Base-by-base conservation (phyloP, 1,139 yeast genomes). In the Candida sojae region DNA sequence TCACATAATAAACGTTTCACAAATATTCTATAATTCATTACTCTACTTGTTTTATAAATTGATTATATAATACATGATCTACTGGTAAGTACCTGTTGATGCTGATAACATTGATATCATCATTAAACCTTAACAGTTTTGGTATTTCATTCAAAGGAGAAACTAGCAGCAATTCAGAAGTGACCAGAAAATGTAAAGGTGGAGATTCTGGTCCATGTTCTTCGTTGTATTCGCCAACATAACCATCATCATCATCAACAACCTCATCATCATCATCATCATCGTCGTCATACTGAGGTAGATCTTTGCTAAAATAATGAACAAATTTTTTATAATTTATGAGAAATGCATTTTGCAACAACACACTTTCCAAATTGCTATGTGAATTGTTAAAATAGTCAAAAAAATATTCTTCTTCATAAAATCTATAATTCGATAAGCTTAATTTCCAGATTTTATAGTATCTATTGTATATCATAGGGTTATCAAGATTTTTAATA, bases 391-490 rank as follows among this genome's bases (percentile, higher is more conserved):
- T 47, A 31, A 56, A 51, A 44, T 49, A 54, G 29, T 51, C 53
- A 44, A 53, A 50, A 33, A 53, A 56, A 32, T 54, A 53, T n/a
- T 47, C 52, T 42, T 56, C 52, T n/a, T 54, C 54, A 40, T 53
- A 56, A 43, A 40, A 50, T 42, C 44, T 41, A 42, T 51, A 53
- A 32, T 56, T 51, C 4, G 44, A 44, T 21, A 48, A 23, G 30
- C 50, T 48, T 8, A 53, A 47, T 39, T 46, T 50, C 60, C 60
- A 57, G 7, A 57, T 49, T 29, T 46, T 44, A 34, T 54, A 53
- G 42, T 55, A 57, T 13, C 42, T 47, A 2, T 45, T 45, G 40
- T 53, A 56, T 25, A 54, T 37, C 5, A 43, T 34, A 6, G 55
- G 57, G 39, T 50, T 51, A 21, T 45, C 33, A 9, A 42, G n/a